Percentiles rank a stretch among this genome's conserved stretches.
phyloP scores from a whole-genome alignment of 176 grass and related monocot species.

The Dendrocalamus sinicus region DNA sequence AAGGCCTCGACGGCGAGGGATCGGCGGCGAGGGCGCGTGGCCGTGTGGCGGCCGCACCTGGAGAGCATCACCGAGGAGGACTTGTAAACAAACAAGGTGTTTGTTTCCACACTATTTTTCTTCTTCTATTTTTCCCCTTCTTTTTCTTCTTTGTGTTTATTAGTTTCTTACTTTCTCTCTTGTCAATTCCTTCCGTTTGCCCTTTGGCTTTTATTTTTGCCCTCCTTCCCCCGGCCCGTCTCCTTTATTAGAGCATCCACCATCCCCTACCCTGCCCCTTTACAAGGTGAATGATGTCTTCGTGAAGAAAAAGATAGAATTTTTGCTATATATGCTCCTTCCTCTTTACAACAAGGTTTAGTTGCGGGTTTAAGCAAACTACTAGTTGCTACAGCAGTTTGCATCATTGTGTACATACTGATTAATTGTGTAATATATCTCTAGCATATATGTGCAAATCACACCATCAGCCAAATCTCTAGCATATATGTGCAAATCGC shows the following conservation, averaged over 20 bases:
- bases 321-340: constrained; percentile 49
- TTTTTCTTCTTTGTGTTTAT: not conserved
- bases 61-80: constrained; percentile 98
- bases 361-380: constrained; percentile 19
- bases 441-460: constrained; percentile 1
- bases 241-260: constrained; percentile 63
- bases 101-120: not conserved
- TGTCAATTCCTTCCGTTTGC: constrained; percentile 57
- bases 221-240: constrained; percentile 35
- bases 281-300: constrained; percentile 67
- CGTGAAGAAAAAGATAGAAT: constrained; percentile 63
- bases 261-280: constrained; percentile 56
- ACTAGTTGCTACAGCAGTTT: not conserved
- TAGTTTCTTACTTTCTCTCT: constrained; percentile 51
- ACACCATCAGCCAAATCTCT: too few species aligned
- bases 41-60: constrained; percentile 92
- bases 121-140: constrained; percentile 16
- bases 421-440: not conserved
- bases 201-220: constrained; percentile 44
- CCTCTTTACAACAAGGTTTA: constrained; percentile 47
- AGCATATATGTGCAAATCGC: too few species aligned
- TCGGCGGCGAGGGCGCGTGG: constrained; percentile 72
- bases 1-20: constrained; percentile 68
- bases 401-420: not conserved
- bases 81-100: constrained; percentile 74